Conservation (phyloP, 2,329 filamentous ascomycete species). For the Fusarium tupiense region DNA sequence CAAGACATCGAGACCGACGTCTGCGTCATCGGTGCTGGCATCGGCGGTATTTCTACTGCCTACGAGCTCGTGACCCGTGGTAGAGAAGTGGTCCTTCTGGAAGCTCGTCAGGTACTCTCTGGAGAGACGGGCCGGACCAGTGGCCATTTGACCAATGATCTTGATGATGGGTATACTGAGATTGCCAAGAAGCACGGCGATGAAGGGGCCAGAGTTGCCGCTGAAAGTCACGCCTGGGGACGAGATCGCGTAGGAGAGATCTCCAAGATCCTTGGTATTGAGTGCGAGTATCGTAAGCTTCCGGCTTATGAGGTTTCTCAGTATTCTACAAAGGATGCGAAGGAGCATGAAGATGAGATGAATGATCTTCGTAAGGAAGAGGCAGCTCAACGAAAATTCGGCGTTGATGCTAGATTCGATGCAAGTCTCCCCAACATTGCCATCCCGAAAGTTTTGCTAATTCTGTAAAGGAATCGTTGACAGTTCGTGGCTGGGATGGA, state of each 20-base stretch:
- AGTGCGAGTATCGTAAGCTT: constrained; percentile 65
- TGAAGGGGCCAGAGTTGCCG: constrained; percentile 57
- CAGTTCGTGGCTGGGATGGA: constrained; percentile 62
- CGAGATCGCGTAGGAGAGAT: constrained; percentile 62
- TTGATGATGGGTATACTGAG: constrained; percentile 63
- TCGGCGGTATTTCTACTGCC: constrained; percentile 25
- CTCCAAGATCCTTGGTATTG: constrained; percentile 58
- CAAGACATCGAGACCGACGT: constrained; percentile 23
- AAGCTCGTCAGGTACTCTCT: constrained; percentile 63
- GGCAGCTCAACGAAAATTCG: constrained; percentile 16
- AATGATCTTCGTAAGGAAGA: constrained; percentile 20
- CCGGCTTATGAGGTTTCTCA: constrained; percentile 62
- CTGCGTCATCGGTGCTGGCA: constrained; percentile 29
- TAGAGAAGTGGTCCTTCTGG: constrained; percentile 60
- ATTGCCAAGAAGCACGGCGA: constrained; percentile 63
- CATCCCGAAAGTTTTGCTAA: not conserved
- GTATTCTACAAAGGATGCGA: constrained; percentile 52
- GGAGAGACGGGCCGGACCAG: constrained; percentile 64
- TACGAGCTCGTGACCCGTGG: constrained; percentile 58
- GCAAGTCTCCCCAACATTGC: not conserved
- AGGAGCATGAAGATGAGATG: constrained; percentile 51
- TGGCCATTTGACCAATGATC: constrained; percentile 63
- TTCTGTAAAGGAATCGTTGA: constrained; percentile 47
- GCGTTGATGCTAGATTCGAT: constrained; percentile 21
- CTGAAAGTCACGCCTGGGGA: constrained; percentile 65